A percentile compares a stretch with the other conserved stretches of the same genome.
phyloP scores from a whole-genome alignment of 176 grass and related monocot species.

The Leersia perrieri region DNA sequence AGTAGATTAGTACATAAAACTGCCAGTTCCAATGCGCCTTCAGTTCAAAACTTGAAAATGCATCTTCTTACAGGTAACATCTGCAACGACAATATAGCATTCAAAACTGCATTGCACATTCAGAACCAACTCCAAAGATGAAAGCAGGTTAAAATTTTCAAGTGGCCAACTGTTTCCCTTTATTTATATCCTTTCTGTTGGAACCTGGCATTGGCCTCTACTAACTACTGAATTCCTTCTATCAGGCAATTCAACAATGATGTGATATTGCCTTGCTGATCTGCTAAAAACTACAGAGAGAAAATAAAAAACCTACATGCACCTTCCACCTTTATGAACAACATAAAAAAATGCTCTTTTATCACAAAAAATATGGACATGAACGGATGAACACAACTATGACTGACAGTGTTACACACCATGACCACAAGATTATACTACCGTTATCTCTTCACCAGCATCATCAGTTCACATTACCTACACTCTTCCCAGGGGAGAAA shows the following conservation, averaged over 20 bases:
- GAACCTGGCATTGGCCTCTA: conserved; percentile 8
- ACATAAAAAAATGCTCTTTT: conserved; percentile 11
- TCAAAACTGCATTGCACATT: conserved; percentile 10
- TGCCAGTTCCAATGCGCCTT: conserved; percentile 22
- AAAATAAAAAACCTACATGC: conserved; percentile 16
- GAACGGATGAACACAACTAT: conserved; percentile 22
- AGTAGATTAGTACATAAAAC: background rate
- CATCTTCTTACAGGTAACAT: background rate
- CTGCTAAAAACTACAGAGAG: conserved; percentile 22
- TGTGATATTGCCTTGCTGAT: conserved; percentile 10
- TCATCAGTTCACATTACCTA: conserved; percentile 16
- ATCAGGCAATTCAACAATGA: conserved; percentile 21
- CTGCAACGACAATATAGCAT: background rate
- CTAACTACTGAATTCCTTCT: conserved; percentile 19
- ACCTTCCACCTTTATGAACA: conserved; percentile 33
- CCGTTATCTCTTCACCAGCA: background rate
- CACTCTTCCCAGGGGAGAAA: conserved; percentile 88
- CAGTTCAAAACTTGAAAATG: conserved; percentile 23
- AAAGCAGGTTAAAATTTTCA: background rate
- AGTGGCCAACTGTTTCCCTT: conserved; percentile 10
- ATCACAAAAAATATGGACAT: conserved; percentile 40
- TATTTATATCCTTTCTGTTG: conserved; percentile 30
- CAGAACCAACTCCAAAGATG: background rate
- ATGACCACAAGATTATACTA: background rate
- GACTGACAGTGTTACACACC: background rate